These are phyloP conservation scores for Penicillium pancosmium DNA, from an alignment of 495 filamentous ascomycete genomes.

Conservation along the genomic window DNA sequence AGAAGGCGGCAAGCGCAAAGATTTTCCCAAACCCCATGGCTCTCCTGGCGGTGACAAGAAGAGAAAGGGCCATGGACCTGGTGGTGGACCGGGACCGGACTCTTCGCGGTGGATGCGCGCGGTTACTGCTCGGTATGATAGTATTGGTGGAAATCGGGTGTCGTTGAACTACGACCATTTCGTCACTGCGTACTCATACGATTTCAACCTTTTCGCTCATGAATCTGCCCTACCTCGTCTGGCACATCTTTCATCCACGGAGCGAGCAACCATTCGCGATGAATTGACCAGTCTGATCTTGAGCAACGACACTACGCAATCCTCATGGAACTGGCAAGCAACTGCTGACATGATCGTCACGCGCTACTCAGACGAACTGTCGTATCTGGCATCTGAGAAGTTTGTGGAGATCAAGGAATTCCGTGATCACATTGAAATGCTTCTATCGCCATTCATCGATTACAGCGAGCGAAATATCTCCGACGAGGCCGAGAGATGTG, in stretches of 20 bases:
- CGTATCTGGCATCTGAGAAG: conserved; percentile 46
- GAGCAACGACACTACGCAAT: conserved; percentile 20
- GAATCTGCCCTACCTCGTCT: conserved; percentile 50
- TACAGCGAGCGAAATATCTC: conserved; percentile 39
- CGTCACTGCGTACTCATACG: conserved; percentile 60
- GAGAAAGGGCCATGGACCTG: conserved; percentile 15
- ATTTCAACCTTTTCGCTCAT: conserved; percentile 51
- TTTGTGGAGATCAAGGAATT: conserved; percentile 36
- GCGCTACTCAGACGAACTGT: conserved; percentile 57
- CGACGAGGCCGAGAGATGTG: conserved; percentile 50
- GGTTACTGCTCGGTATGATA: conserved; percentile 58
- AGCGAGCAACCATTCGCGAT: conserved; percentile 43
- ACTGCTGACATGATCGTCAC: conserved; percentile 62
- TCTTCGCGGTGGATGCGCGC: conserved; percentile 37
- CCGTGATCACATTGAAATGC: conserved; percentile 45
- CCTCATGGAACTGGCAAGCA: conserved; percentile 58
- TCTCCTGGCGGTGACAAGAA: conserved; percentile 16
- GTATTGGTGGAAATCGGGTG: conserved; percentile 57
- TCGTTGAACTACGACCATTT: conserved; percentile 63
- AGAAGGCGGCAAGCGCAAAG: neutral
- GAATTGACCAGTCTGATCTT: conserved; percentile 46
- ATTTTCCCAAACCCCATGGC: neutral
- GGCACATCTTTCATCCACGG: conserved; percentile 29
- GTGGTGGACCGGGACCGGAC: conserved; percentile 9
- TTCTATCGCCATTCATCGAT: conserved; percentile 55